Base-by-base conservation (phyloP, 2,329 filamentous ascomycete genomes). In the Fusarium setosum region DNA sequence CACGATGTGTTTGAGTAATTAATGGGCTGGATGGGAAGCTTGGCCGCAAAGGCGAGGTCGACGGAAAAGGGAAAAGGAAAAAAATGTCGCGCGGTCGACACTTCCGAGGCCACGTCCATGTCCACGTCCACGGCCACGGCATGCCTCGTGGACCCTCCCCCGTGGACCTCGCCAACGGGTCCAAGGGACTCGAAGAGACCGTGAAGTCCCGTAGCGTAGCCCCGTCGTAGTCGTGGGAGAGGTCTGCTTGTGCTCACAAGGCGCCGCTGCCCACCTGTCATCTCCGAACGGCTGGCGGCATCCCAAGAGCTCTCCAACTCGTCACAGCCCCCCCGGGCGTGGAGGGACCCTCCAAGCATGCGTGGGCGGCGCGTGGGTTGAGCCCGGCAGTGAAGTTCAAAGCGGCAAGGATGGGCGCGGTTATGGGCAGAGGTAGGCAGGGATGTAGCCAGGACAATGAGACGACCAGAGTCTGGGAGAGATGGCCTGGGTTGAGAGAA, bases 281-380 rank as follows among this genome's bases (percentile, higher is more conserved):
- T 69, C 60, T 70, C 69, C 67, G 69, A 69, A 58, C 44, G 59
- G 55, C 20, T 21, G 55, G 56, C 63, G 65, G 66, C 49, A 53
- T 56, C 56, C 58, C 45, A 55, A 31, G 48, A 56, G 52, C 49
- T 56, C 51, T 59, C 55, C 48, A 66, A 56, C 42, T 60, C 18
- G 48, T 56, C 40, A 17, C 50, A 44, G 60, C 38, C 48, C 37
- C 58, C 32, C 58, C 49, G 53, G 44, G 49, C 41, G 58, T 59
- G 61, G 49, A 59, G 49, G 32, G 29, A 65, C 60, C 56, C 52
- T 56, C 44, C 60, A 62, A 48, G 66, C 56, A 61, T 67, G 63
- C 47, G 45, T 65, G 63, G n/a, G 66, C 51, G 54, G 47, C 56
- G 47, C 56, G 52, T 62, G 49, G 44, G 57, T 58, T 55, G 42